These are phyloP conservation scores for Carex littledalei DNA, from an alignment of 176 grass and related monocot species.

Conservation along the genomic window DNA sequence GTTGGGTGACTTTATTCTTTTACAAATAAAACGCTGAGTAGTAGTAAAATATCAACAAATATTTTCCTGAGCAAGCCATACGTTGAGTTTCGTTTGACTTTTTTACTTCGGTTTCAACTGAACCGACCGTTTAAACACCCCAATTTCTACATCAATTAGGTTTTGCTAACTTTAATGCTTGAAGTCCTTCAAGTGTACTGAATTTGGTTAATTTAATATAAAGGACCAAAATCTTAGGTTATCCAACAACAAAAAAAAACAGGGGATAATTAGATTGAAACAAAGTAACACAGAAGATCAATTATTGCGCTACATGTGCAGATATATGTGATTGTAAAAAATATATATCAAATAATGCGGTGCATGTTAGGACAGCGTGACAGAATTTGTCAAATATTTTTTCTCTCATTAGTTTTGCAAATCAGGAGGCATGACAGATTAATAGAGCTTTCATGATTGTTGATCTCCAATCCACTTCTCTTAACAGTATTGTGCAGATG, in stretches of 20 bases:
- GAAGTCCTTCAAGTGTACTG: background rate
- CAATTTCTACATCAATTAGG: background rate
- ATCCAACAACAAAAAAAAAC: background rate
- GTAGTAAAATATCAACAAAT: background rate
- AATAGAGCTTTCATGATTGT: background rate
- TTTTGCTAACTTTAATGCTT: background rate
- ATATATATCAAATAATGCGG: background rate
- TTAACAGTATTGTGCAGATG: too few species aligned
- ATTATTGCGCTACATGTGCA: background rate
- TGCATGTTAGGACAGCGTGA: background rate
- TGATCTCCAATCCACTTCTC: too few species aligned
- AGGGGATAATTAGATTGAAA: background rate
- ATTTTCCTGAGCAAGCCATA: background rate
- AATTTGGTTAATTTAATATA: background rate
- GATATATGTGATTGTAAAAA: background rate
- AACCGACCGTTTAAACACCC: too few species aligned
- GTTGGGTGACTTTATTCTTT: background rate
- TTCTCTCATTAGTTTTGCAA: background rate
- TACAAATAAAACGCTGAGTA: background rate
- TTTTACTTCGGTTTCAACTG: too few species aligned
- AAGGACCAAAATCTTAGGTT: background rate
- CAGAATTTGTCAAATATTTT: conserved; percentile 6
- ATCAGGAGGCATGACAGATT: background rate
- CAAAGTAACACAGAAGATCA: background rate
- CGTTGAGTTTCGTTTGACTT: too few species aligned